phyloP scores from a whole-genome alignment of 78 protist species.

The Goniomonas avonlea region DNA sequence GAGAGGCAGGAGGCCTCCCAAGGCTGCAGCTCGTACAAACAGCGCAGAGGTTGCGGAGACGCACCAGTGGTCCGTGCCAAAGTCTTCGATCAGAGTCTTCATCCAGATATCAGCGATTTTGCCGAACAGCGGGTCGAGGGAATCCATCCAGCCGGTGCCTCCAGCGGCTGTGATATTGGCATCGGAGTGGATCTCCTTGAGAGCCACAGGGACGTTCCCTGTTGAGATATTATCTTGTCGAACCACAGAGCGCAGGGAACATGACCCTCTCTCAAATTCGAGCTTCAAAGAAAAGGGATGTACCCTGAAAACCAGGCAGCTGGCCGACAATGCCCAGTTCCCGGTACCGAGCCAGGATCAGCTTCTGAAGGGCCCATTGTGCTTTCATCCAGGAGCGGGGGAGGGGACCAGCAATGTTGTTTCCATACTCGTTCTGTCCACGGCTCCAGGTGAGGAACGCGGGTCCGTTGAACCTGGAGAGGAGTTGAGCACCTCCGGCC shows the following conservation, averaged over 20 bases:
- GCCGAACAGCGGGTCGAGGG: slow-evolving; percentile 2
- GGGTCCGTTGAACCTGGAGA: not conserved
- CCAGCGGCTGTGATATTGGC: not conserved
- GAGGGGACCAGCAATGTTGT: not conserved
- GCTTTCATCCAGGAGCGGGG: not conserved
- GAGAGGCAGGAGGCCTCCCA: not conserved
- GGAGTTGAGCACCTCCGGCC: too few species aligned
- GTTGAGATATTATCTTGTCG: too few species aligned
- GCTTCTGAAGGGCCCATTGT: not conserved
- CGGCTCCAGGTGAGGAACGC: slow-evolving; percentile 1
- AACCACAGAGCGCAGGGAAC: too few species aligned
- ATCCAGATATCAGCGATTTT: not conserved
- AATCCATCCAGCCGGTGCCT: not conserved
- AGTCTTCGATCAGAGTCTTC: not conserved
- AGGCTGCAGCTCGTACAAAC: not conserved
- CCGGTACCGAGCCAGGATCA: not conserved
- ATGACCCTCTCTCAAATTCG: too few species aligned
- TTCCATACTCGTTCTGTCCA: not conserved
- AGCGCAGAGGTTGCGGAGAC: not conserved
- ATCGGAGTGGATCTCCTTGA: not conserved
- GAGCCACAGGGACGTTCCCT: not conserved
- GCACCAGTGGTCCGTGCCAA: slow-evolving; percentile 2
- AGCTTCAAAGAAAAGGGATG: too few species aligned
- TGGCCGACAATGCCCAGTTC: not conserved
- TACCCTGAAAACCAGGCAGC: not conserved